Conservation (phyloP, 2,329 filamentous ascomycete genomes). For the Trichoderma asperellum region DNA sequence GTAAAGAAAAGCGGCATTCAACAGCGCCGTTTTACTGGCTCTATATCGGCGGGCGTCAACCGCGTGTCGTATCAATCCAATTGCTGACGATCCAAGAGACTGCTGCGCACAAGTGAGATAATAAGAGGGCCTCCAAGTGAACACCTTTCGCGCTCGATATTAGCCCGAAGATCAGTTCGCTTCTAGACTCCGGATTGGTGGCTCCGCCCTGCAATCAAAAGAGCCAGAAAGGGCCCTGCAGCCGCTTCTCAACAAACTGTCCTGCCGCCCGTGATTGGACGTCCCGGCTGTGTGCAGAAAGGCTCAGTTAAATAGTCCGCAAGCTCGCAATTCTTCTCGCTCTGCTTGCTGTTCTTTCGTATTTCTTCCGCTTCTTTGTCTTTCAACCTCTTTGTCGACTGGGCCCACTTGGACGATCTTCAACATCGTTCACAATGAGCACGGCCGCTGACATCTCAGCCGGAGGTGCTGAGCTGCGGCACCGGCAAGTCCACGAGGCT, state of each 20-base stretch:
- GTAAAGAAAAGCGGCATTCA: constrained; percentile 17
- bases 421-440: constrained; percentile 37
- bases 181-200: constrained; percentile 24
- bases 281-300: constrained; percentile 4
- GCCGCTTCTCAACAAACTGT: constrained; percentile 30
- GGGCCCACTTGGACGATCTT: constrained; percentile 22
- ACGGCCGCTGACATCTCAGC: constrained; percentile 37
- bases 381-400: constrained; percentile 15
- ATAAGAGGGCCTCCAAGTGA: not conserved
- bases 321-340: constrained; percentile 1
- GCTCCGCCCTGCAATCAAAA: constrained; percentile 24
- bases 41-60: constrained; percentile 19
- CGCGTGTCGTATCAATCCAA: constrained; percentile 9
- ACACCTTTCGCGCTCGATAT: constrained; percentile 10
- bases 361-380: not conserved
- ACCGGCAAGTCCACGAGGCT: constrained; percentile 35
- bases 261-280: constrained; percentile 28
- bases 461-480: constrained; percentile 36
- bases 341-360: not conserved
- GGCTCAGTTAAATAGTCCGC: constrained; percentile 25
- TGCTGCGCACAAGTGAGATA: not conserved
- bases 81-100: not conserved
- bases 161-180: constrained; percentile 20
- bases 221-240: constrained; percentile 15
- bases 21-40: constrained; percentile 16